These are phyloP conservation scores for Marasmius tenuissimus DNA, from an alignment of 1,284 basidiomycete genomes.

Conservation along the genomic window DNA sequence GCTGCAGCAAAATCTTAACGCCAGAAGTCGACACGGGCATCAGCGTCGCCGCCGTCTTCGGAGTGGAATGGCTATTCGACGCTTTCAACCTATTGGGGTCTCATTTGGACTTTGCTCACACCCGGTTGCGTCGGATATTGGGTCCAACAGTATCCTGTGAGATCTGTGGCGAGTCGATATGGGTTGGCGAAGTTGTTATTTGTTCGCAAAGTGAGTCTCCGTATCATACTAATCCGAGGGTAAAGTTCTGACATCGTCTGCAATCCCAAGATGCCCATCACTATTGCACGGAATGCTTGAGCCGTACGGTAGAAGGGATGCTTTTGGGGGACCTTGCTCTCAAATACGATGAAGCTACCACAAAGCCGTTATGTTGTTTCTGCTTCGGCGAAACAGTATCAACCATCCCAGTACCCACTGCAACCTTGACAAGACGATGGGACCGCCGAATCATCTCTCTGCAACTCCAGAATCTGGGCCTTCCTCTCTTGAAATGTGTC, in stretches of 20 bases:
- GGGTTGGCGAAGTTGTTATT: neutral
- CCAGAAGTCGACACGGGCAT: neutral
- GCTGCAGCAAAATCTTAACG: neutral
- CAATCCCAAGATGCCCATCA: neutral
- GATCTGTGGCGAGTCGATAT: neutral
- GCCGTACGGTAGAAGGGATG: slow-evolving; percentile 2
- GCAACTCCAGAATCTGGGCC: slow-evolving; percentile 1
- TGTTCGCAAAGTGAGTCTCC: neutral
- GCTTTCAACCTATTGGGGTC: neutral
- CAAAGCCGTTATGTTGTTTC: slow-evolving; percentile 3
- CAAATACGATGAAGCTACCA: slow-evolving; percentile 1
- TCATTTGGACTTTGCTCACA: neutral
- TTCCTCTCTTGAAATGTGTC: slow-evolving; percentile 1
- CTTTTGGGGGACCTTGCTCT: neutral
- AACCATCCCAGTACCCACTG: neutral
- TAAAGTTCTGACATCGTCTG: neutral
- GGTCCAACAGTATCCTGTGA: neutral
- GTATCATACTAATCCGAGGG: neutral
- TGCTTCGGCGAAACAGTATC: neutral
- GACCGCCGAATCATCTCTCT: slow-evolving; percentile 4
- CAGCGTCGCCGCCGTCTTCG: slow-evolving; percentile 1
- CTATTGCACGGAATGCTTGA: neutral
- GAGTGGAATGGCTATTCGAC: neutral
- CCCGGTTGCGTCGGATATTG: neutral
- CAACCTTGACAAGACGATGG: neutral